phyloP scores from a whole-genome alignment of 805 yeast species.

The Zygoascus bituminiphila region DNA sequence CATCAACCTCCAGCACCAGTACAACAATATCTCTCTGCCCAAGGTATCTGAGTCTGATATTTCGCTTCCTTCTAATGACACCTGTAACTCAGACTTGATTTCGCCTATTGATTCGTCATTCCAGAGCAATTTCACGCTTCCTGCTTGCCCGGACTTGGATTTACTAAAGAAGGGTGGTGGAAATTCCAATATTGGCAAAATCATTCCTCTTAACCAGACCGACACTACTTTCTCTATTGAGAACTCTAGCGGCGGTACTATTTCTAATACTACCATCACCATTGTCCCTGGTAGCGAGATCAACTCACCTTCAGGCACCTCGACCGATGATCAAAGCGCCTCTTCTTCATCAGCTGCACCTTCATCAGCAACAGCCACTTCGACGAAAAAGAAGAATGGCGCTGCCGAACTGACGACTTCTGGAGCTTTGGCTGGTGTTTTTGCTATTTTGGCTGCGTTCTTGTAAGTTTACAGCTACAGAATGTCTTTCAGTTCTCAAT shows the following conservation, averaged over 20 bases:
- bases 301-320: constrained; percentile 19
- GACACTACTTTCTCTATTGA: constrained; percentile 25
- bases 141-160: constrained; percentile 30
- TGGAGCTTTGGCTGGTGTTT: constrained; percentile 11
- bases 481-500: background rate
- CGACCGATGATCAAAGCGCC: constrained; percentile 11
- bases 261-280: constrained; percentile 20
- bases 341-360: constrained; percentile 13
- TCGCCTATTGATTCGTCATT: constrained; percentile 21
- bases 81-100: constrained; percentile 21
- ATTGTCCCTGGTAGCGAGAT: constrained; percentile 19
- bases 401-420: constrained; percentile 10
- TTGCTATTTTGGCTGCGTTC: constrained; percentile 12
- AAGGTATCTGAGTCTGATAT: constrained; percentile 15
- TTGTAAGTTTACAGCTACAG: background rate
- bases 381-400: constrained; percentile 11
- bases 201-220: constrained; percentile 21
- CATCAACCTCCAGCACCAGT: constrained; percentile 49
- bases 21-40: constrained; percentile 33
- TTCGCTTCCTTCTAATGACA: constrained; percentile 9
- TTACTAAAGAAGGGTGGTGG: constrained; percentile 33
- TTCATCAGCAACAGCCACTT: constrained; percentile 13
- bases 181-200: constrained; percentile 30
- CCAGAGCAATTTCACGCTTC: constrained; percentile 27
- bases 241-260: constrained; percentile 25